Conservation (phyloP, 2,329 filamentous ascomycete species). For the Verticillium nonalfalfae region DNA sequence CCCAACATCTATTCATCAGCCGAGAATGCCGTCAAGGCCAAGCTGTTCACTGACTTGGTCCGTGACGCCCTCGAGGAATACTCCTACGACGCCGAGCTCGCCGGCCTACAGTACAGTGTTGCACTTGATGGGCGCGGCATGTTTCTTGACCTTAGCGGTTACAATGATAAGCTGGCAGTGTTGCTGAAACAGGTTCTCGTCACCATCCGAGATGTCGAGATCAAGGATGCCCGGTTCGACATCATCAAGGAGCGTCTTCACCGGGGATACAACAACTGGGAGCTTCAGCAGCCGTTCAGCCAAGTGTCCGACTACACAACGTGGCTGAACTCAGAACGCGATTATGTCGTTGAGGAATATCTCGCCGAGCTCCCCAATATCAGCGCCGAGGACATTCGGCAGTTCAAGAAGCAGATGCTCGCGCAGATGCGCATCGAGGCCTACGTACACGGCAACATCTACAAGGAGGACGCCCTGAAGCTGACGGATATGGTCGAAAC, state of each 20-base stretch:
- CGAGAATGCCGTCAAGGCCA: constrained; percentile 69
- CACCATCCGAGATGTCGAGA: constrained; percentile 76
- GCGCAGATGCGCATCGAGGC: constrained; percentile 83
- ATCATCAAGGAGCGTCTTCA: constrained; percentile 83
- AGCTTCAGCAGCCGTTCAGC: constrained; percentile 81
- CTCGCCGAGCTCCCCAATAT: constrained; percentile 70
- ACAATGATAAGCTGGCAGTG: constrained; percentile 93
- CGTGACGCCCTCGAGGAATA: constrained; percentile 87
- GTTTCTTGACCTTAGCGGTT: constrained; percentile 75
- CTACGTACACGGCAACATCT: constrained; percentile 84
- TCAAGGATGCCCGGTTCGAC: constrained; percentile 82
- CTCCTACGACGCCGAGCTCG: constrained; percentile 91
- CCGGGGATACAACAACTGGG: constrained; percentile 77
- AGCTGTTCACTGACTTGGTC: constrained; percentile 78
- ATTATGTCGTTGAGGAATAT: constrained; percentile 74
- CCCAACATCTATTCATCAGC: constrained; percentile 75
- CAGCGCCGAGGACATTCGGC: constrained; percentile 65
- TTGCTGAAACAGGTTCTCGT: constrained; percentile 82
- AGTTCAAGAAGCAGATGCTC: constrained; percentile 75
- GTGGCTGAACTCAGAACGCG: constrained; percentile 71
- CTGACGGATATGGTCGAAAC: constrained; percentile 78
- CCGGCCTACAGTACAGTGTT: constrained; percentile 81
- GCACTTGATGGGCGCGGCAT: constrained; percentile 65
- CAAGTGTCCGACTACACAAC: constrained; percentile 79
- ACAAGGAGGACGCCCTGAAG: constrained; percentile 86